phyloP scores from a whole-genome alignment of 2,329 filamentous ascomycete species.

The Zasmidium cellare region DNA sequence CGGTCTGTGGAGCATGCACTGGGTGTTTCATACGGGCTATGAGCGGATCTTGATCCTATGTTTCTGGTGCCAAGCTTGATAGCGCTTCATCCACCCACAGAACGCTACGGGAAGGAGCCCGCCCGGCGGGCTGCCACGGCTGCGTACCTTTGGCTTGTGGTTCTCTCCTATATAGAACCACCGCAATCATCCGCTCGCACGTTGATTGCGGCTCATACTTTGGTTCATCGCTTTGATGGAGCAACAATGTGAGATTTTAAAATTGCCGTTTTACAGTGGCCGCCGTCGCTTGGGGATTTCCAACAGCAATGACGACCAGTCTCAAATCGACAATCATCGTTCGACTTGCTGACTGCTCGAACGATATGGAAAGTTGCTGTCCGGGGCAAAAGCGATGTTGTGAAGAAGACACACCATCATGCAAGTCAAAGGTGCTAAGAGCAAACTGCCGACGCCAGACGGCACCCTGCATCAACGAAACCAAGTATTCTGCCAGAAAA shows the following conservation, averaged over 20 bases:
- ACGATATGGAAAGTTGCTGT: background rate
- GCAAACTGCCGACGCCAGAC: background rate
- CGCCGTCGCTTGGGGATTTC: background rate
- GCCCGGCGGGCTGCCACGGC: background rate
- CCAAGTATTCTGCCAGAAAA: background rate
- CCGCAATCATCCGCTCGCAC: background rate
- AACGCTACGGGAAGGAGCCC: background rate
- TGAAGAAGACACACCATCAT: background rate
- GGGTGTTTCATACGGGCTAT: background rate
- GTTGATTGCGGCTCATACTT: background rate
- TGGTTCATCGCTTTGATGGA: background rate
- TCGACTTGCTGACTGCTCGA: background rate
- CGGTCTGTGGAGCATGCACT: background rate
- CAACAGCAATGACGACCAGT: background rate
- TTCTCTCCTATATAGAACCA: background rate
- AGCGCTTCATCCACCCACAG: background rate
- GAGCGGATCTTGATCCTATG: background rate
- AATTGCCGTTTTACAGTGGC: background rate
- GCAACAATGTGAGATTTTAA: background rate
- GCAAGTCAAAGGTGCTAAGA: background rate
- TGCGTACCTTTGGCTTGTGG: background rate
- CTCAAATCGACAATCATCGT: background rate
- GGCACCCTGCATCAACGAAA: background rate
- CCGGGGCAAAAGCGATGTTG: too few species aligned
- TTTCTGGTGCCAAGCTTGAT: background rate